A percentile compares a stretch with the other conserved stretches of the same genome.
phyloP scores from a whole-genome alignment of 495 filamentous ascomycete species.

The Hypoxylon lienhwacheense region DNA sequence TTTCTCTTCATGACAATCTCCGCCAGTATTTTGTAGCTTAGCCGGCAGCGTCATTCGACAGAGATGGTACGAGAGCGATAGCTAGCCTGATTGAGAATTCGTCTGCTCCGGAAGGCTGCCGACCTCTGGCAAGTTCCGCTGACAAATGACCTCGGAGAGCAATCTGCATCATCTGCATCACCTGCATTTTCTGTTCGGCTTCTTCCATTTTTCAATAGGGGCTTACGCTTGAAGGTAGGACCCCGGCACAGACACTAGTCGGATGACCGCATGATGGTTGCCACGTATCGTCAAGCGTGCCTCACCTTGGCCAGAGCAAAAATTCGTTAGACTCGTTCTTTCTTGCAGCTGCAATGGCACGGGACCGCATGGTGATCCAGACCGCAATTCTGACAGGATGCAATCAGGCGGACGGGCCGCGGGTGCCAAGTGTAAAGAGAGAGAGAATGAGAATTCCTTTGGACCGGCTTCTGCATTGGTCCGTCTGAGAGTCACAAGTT shows the following conservation, averaged over 20 bases:
- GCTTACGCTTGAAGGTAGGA: not conserved
- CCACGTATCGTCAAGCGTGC: slow-evolving; percentile 24
- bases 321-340: slow-evolving; percentile 16
- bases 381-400: slow-evolving; percentile 32
- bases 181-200: not conserved
- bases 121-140: slow-evolving; percentile 6
- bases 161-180: too few relatives aligned
- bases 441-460: slow-evolving; percentile 17
- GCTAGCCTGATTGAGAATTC: not conserved
- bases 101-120: not conserved
- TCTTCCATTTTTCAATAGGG: not conserved
- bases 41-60: not conserved
- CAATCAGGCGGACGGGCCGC: slow-evolving; percentile 29
- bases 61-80: not conserved
- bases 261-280: slow-evolving; percentile 30
- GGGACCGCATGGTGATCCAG: slow-evolving; percentile 13
- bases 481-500: slow-evolving; percentile 17
- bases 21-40: not conserved
- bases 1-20: not conserved
- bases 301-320: slow-evolving; percentile 5
- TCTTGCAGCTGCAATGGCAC: slow-evolving; percentile 8
- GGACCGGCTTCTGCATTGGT: slow-evolving; percentile 20
- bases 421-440: slow-evolving; percentile 20
- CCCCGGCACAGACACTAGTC: slow-evolving; percentile 19
- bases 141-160: not conserved